Evolutionary conservation across 192 early-diverging fungal species (phyloP).

Genomic region (Backusella mclennaniae): DNA sequence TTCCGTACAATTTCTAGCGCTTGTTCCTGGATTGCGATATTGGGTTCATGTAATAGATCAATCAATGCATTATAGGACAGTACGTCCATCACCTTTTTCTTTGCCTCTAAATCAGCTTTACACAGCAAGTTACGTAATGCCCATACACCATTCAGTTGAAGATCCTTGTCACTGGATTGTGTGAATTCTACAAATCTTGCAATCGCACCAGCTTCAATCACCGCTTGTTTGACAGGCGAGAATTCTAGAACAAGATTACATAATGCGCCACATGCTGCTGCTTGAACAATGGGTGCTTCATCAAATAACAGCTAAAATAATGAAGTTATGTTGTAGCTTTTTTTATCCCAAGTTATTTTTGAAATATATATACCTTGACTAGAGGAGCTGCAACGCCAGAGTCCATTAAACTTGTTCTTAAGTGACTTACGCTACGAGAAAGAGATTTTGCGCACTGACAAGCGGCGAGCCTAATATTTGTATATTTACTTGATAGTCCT

Average conservation of each 20-base stretch:
- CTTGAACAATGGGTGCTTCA: conserved; percentile 56
- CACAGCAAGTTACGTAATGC: conserved; percentile 80
- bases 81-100: conserved; percentile 63
- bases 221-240: conserved; percentile 71
- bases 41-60: conserved; percentile 61
- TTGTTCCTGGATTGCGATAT: conserved; percentile 70
- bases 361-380: conserved; percentile 46
- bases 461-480: conserved; percentile 68
- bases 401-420: conserved; percentile 80
- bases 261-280: conserved; percentile 70
- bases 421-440: conserved; percentile 70
- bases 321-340: background rate
- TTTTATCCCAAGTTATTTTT: no score
- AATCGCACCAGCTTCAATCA: conserved; percentile 75
- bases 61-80: conserved; percentile 62
- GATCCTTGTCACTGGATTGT: conserved; percentile 40
- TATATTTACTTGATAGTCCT: conserved; percentile 58
- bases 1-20: conserved; percentile 75
- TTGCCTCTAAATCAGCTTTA: conserved; percentile 62
- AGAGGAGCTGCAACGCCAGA: conserved; percentile 68
- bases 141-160: conserved; percentile 79
- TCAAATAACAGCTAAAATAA: conserved; percentile 54
- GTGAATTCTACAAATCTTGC: conserved; percentile 63
- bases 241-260: conserved; percentile 89
- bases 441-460: conserved; percentile 78